Evolutionary conservation across 495 filamentous ascomycete species (phyloP).

Genomic region (Penicillium tannophilum): DNA sequence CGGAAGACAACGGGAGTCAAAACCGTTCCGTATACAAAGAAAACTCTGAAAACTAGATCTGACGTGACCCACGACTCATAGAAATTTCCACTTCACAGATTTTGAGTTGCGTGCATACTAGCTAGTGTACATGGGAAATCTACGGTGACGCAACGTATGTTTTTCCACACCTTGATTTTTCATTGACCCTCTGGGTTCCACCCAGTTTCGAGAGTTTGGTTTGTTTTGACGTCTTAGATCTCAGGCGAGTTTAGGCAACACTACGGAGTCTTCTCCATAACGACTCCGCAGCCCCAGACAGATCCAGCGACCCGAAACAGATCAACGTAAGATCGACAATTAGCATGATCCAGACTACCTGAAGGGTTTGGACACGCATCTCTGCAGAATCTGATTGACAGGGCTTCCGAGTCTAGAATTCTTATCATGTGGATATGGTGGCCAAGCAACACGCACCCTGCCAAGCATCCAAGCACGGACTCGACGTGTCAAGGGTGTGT

Average conservation of each 20-base stretch:
- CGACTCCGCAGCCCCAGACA: neutral
- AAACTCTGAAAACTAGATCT: neutral
- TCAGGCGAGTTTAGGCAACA: neutral
- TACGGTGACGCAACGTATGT: too few relatives aligned
- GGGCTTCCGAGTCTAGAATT: constrained; percentile 3
- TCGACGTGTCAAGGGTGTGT: constrained; percentile 30
- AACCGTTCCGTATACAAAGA: neutral
- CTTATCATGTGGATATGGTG: neutral
- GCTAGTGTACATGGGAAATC: neutral
- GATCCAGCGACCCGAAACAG: constrained; percentile 24
- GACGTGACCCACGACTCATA: neutral
- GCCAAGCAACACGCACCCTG: constrained; percentile 5
- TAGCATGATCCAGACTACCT: constrained; percentile 5
- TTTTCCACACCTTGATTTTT: neutral
- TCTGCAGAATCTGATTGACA: neutral
- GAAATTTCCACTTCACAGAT: neutral
- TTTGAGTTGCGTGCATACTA: neutral
- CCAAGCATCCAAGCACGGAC: constrained; percentile 4
- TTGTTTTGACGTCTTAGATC: neutral
- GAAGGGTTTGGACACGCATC: neutral
- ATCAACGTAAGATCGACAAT: constrained; percentile 24
- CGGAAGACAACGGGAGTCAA: constrained; percentile 22
- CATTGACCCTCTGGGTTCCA: neutral
- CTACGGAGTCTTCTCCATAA: neutral
- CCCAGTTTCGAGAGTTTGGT: neutral